phyloP scores from a whole-genome alignment of 2,329 filamentous ascomycete genomes.

The Penicillium frequentans region DNA sequence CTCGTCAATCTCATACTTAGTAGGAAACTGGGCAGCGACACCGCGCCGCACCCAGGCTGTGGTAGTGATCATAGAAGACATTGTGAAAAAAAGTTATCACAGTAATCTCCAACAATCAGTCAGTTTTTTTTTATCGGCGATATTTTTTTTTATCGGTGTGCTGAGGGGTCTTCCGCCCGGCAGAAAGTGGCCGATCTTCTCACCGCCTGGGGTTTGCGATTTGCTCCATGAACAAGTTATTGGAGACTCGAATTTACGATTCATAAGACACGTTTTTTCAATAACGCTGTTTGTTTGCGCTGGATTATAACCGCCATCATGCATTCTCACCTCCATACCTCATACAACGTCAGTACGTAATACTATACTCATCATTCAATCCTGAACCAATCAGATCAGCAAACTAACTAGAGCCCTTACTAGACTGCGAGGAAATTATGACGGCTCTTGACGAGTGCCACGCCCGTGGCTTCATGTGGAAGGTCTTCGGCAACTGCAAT shows the following conservation, averaged over 20 bases:
- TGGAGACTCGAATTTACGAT: not conserved
- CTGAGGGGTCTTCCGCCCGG: slow-evolving; percentile 30
- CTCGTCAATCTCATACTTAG: slow-evolving; percentile 74
- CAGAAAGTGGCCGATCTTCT: slow-evolving; percentile 26
- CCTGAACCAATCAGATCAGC: not conserved
- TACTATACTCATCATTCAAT: not conserved
- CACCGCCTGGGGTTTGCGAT: slow-evolving; percentile 25
- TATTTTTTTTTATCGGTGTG: slow-evolving; percentile 27
- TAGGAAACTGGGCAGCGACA: slow-evolving; percentile 72
- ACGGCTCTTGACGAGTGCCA: slow-evolving; percentile 93
- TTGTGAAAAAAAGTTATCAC: slow-evolving; percentile 24
- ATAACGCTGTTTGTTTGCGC: not conserved
- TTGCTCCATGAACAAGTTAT: slow-evolving; percentile 6
- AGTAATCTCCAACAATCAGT: slow-evolving; percentile 10
- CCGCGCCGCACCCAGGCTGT: slow-evolving; percentile 75
- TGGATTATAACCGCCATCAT: slow-evolving; percentile 54
- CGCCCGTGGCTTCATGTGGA: slow-evolving; percentile 86
- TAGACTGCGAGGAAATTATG: slow-evolving; percentile 95
- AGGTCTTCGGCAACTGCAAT: slow-evolving; percentile 87
- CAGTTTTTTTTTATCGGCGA: slow-evolving; percentile 29
- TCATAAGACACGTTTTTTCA: not conserved
- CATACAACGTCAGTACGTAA: slow-evolving; percentile 77
- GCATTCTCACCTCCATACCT: slow-evolving; percentile 97
- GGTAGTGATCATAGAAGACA: slow-evolving; percentile 70
- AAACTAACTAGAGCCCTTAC: slow-evolving; percentile 3